Percentiles rank a stretch among this genome's conserved stretches.
Conservation (phyloP, 306 rosid genomes). For the Canavalia gladiata region DNA sequence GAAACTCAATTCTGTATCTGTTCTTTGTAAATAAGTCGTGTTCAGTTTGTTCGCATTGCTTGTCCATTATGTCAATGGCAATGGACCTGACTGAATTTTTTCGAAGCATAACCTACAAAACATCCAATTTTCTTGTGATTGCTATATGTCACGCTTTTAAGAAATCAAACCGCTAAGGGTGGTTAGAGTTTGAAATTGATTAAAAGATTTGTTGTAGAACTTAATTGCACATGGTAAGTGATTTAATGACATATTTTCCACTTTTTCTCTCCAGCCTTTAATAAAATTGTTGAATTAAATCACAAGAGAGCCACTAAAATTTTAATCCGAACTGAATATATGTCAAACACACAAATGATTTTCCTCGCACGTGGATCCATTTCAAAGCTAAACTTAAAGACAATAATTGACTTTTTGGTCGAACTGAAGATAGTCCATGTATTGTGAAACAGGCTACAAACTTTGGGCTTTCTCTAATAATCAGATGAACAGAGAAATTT, state of each 20-base stretch:
- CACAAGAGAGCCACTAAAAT: background rate
- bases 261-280: background rate
- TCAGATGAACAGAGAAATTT: too few species aligned
- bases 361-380: background rate
- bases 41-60: constrained; percentile 13
- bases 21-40: constrained; percentile 34
- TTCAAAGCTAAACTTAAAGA: background rate
- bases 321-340: background rate
- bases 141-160: background rate
- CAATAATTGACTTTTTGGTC: background rate
- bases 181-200: background rate
- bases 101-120: background rate
- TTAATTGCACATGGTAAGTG: background rate
- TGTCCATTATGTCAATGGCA: background rate
- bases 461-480: too few species aligned
- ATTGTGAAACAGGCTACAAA: background rate
- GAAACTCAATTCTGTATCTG: constrained; percentile 22
- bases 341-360: background rate
- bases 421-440: background rate
- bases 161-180: background rate
- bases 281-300: background rate
- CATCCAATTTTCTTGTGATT: background rate
- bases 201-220: background rate
- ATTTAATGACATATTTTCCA: background rate
- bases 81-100: background rate